Conservation (phyloP, 805 yeast species). For the Pichia insulana region DNA sequence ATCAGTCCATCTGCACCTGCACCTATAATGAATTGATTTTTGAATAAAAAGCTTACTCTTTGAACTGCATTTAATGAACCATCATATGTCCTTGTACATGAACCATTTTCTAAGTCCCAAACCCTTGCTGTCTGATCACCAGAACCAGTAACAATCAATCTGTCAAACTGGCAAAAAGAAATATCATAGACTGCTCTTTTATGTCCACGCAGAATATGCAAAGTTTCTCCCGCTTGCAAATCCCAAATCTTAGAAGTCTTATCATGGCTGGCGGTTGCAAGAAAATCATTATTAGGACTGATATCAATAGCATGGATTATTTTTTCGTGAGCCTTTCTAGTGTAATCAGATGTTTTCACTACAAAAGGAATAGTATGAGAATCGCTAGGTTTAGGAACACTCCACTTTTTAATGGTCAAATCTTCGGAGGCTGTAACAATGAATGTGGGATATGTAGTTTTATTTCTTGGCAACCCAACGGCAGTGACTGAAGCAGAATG, state of each 20-base stretch:
- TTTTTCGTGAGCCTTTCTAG: constrained; percentile 94
- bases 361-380: constrained; percentile 13
- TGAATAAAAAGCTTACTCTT: constrained; percentile 61
- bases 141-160: constrained; percentile 69
- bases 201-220: constrained; percentile 83
- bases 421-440: constrained; percentile 79
- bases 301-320: constrained; percentile 86
- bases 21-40: constrained; percentile 58
- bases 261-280: constrained; percentile 94
- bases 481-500: constrained; percentile 86
- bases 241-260: constrained; percentile 89
- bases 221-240: constrained; percentile 72
- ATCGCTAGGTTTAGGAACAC: constrained; percentile 41
- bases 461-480: constrained; percentile 58
- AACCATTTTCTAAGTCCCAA: constrained; percentile 77
- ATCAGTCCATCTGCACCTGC: constrained; percentile 94
- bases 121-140: constrained; percentile 83
- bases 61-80: constrained; percentile 93
- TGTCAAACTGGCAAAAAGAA: constrained; percentile 71
- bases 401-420: constrained; percentile 81
- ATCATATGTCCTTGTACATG: constrained; percentile 76
- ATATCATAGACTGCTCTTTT: constrained; percentile 94
- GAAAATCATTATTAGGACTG: constrained; percentile 79
- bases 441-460: constrained; percentile 47
- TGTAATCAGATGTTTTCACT: constrained; percentile 66